Evolutionary conservation across 2,329 filamentous ascomycete genomes (phyloP), one percentile per base, ranked within the genome.

Genomic region (Tolypocladium paradoxum): DNA sequence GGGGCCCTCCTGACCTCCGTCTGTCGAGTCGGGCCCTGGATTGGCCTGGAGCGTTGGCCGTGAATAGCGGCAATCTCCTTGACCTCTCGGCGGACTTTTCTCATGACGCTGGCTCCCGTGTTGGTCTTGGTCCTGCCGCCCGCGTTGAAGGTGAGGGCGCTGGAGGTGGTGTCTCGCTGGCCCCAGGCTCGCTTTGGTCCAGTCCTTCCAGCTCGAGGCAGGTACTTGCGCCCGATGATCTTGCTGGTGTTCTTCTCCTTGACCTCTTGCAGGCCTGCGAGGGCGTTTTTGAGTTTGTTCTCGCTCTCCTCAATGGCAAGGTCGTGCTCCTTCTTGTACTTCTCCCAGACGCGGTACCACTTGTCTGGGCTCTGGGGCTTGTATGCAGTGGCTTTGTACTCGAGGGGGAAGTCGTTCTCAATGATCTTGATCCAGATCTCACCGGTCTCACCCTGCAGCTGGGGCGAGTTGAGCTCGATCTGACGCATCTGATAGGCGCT

Each of bases 391-490:
- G 73, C 71, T 43, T 83, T 75, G 57, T 71, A 70, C 67, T 83
- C 85, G 53, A 81, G 72, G 2, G 83, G 83, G 56, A 96, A 88
- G 62, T 96, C 84, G 48, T 83, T 81, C 50, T 81, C 79, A 67
- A 97, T 93, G 62, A 96, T 80, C 31, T 81, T 78, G 43, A 82
- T 70, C 92, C 92, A 96, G 56, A 92, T 73, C 60, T 90, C 86
- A 22, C 73, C 77, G 38, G 84, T 84, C 53, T 87, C 76, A 37
- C 82, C 82, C 56, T 80, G 75, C 50, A 96, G 77, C 58, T 95
- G 88, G 0, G 90, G 88, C 6, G 85, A 91, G 63, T 84, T 83
- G 50, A 77, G 56, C 70, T 96, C 91, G 54, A 96, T 78, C 53
- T 77, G 64, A 62, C 82, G 84, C 34, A 97, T 81, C 66, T 95